phyloP scores from a whole-genome alignment of 2,329 filamentous ascomycete species.

The Fusarium illudens region DNA sequence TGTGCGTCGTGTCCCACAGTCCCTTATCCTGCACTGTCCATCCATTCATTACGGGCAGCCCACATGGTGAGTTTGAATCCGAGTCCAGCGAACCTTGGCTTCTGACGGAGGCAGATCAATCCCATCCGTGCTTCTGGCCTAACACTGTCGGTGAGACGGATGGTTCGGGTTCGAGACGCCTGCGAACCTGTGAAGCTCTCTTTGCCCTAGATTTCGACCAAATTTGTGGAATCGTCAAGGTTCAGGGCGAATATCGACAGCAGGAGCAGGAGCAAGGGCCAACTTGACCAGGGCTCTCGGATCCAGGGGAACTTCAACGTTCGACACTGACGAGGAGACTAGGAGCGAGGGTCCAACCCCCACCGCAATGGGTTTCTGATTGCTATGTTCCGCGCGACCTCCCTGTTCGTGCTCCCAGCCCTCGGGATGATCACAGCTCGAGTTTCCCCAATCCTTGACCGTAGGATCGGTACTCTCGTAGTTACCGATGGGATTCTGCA shows the following conservation, averaged over 20 bases:
- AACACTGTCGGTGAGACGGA: conserved; percentile 35
- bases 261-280: conserved; percentile 8
- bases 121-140: conserved; percentile 7
- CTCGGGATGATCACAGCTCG: conserved; percentile 22
- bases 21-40: conserved; percentile 13
- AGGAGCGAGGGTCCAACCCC: conserved; percentile 12
- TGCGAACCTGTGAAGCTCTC: conserved; percentile 4
- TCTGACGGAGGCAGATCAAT: conserved; percentile 21
- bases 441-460: conserved; percentile 33
- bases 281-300: conserved; percentile 1
- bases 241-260: conserved; percentile 17
- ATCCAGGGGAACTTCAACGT: conserved; percentile 2
- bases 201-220: conserved; percentile 10
- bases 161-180: conserved; percentile 6
- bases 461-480: conserved; percentile 35
- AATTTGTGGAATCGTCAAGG: conserved; percentile 11
- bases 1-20: conserved; percentile 11
- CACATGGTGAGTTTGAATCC: conserved; percentile 22
- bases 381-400: conserved; percentile 17
- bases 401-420: conserved; percentile 13
- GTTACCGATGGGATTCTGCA: conserved; percentile 38
- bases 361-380: neutral
- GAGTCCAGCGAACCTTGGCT: conserved; percentile 29
- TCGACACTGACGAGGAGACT: conserved; percentile 3
- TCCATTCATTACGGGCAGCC: conserved; percentile 9